Percentiles rank a stretch among this genome's conserved stretches.
Conservation (phyloP, 352 stramenopile species). For the Thalassiosira sp. region DNA sequence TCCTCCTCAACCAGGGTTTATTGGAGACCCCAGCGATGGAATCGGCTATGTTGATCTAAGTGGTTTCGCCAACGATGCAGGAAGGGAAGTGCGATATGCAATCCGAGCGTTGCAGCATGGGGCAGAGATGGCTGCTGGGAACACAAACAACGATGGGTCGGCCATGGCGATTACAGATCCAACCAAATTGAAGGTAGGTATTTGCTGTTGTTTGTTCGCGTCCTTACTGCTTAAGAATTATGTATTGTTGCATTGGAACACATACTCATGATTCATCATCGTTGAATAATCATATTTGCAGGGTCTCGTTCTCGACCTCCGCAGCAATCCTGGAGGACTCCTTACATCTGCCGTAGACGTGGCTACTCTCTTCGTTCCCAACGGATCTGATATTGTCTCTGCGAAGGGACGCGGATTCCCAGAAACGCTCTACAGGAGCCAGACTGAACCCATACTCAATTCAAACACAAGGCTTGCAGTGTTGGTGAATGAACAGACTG, state of each 20-base stretch:
- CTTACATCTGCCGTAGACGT: slow-evolving; percentile 87
- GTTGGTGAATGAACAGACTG: slow-evolving; percentile 84
- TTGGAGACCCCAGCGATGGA: slow-evolving; percentile 82
- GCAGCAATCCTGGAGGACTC: slow-evolving; percentile 85
- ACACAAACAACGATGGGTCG: not conserved
- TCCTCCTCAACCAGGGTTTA: slow-evolving; percentile 69
- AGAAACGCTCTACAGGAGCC: slow-evolving; percentile 80
- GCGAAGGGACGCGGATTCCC: slow-evolving; percentile 85
- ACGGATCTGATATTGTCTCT: slow-evolving; percentile 85
- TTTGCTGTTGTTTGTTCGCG: too few species aligned
- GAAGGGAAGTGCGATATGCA: slow-evolving; percentile 74
- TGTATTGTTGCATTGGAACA: slow-evolving; percentile 8
- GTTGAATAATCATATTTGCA: slow-evolving; percentile 40
- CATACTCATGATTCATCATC: slow-evolving; percentile 1
- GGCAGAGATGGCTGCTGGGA: slow-evolving; percentile 42
- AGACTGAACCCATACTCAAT: slow-evolving; percentile 76
- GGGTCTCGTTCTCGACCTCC: slow-evolving; percentile 85
- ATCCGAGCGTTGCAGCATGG: slow-evolving; percentile 72
- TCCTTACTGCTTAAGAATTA: too few species aligned
- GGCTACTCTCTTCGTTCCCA: slow-evolving; percentile 83
- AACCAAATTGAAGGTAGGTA: slow-evolving; percentile 52
- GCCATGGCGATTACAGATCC: slow-evolving; percentile 22
- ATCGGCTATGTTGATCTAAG: slow-evolving; percentile 86
- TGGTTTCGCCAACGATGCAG: slow-evolving; percentile 83
- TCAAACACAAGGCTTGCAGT: slow-evolving; percentile 82